Evolutionary conservation across 345 rosid genomes (phyloP).

Genomic region (Pistacia atlantica): DNA sequence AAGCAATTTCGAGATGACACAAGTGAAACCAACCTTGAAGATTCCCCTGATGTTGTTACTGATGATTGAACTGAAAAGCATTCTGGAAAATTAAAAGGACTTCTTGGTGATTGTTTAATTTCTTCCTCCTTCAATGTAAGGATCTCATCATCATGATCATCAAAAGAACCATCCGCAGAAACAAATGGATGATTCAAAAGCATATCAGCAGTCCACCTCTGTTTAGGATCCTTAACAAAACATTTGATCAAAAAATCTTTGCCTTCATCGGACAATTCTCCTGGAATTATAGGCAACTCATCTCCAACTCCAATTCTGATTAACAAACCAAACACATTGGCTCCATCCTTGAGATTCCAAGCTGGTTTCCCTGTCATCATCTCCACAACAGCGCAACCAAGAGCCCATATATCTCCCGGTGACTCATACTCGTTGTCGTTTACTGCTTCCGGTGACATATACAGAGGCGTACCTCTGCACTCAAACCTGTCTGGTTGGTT

Average conservation of each 20-base stretch:
- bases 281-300: slow-evolving; percentile 61
- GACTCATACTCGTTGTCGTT: slow-evolving; percentile 56
- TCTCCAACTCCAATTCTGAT: slow-evolving; percentile 58
- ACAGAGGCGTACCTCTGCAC: slow-evolving; percentile 77
- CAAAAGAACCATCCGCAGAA: slow-evolving; percentile 29
- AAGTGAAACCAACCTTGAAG: slow-evolving; percentile 24
- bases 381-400: slow-evolving; percentile 77
- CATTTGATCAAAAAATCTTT: slow-evolving; percentile 68
- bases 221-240: slow-evolving; percentile 55
- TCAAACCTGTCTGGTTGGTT: slow-evolving; percentile 19
- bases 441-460: slow-evolving; percentile 80
- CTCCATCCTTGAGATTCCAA: slow-evolving; percentile 45
- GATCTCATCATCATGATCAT: slow-evolving; percentile 8
- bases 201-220: slow-evolving; percentile 80
- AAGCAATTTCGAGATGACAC: slow-evolving; percentile 1
- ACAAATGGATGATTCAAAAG: slow-evolving; percentile 71
- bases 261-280: slow-evolving; percentile 61
- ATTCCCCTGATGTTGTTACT: neutral
- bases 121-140: slow-evolving; percentile 19
- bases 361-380: slow-evolving; percentile 71
- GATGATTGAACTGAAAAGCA: slow-evolving; percentile 46
- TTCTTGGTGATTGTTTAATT: slow-evolving; percentile 39
- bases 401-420: slow-evolving; percentile 87
- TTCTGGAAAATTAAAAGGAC: slow-evolving; percentile 50
- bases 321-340: slow-evolving; percentile 44